Evolutionary conservation across 805 yeast genomes (phyloP).

Genomic region (Saturnispora ahearnii): DNA sequence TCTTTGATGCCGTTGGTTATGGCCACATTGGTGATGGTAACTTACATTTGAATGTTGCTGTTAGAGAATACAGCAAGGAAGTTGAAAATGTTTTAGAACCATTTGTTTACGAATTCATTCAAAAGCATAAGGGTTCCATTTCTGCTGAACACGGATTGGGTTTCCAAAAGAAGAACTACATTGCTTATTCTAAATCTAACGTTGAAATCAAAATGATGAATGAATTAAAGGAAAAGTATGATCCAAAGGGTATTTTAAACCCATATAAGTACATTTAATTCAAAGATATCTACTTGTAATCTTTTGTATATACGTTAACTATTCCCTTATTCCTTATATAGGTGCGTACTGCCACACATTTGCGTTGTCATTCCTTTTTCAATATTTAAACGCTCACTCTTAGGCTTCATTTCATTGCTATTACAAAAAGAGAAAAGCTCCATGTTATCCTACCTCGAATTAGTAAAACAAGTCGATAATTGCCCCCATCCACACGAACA

Average conservation of each 20-base stretch:
- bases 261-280: conserved; percentile 80
- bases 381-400: too few species aligned
- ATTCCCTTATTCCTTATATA: neutral
- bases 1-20: conserved; percentile 83
- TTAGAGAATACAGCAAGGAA: conserved; percentile 67
- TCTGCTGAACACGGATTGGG: conserved; percentile 98
- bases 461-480: conserved; percentile 25
- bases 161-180: conserved; percentile 87
- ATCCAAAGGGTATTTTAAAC: conserved; percentile 86
- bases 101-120: conserved; percentile 87
- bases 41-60: conserved; percentile 87
- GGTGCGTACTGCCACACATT: too few species aligned
- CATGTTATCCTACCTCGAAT: conserved; percentile 16
- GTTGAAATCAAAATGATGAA: conserved; percentile 67
- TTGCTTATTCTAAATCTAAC: conserved; percentile 73
- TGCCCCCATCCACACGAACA: conserved; percentile 25
- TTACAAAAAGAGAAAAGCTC: neutral
- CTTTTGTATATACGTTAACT: neutral
- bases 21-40: conserved; percentile 99
- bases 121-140: conserved; percentile 68
- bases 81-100: conserved; percentile 86
- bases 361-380: too few species aligned
- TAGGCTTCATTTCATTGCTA: too few species aligned
- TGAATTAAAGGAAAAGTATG: conserved; percentile 69
- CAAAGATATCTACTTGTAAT: neutral